Evolutionary conservation across 2,329 filamentous ascomycete genomes (phyloP).

Genomic region (Trichophyton verrucosum): DNA sequence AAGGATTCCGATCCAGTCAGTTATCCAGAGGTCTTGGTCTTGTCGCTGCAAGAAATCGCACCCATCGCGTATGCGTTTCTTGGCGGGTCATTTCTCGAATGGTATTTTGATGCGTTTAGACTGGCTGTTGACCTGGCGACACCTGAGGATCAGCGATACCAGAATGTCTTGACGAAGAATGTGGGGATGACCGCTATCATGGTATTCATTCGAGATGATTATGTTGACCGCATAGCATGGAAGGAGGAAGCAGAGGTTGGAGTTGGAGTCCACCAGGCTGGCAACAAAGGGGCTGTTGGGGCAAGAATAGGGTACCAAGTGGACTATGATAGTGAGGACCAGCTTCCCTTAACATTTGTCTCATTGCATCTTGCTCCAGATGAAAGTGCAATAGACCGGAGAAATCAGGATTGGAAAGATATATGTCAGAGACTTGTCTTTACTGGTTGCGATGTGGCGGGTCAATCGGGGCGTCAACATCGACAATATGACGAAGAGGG

Average conservation of each 20-base stretch:
- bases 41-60: constrained; percentile 75
- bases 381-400: constrained; percentile 61
- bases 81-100: constrained; percentile 62
- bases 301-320: constrained; percentile 53
- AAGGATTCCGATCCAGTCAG: constrained; percentile 39
- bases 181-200: constrained; percentile 84
- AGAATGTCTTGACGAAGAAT: constrained; percentile 57
- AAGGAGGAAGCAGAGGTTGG: constrained; percentile 73
- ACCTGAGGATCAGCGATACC: constrained; percentile 44
- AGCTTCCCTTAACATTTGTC: constrained; percentile 67
- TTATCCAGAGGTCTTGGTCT: constrained; percentile 54
- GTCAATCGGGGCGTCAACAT: constrained; percentile 14
- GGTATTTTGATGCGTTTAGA: constrained; percentile 61
- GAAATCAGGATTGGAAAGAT: constrained; percentile 80
- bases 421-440: constrained; percentile 76
- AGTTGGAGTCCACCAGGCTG: constrained; percentile 76
- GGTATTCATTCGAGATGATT: constrained; percentile 59
- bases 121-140: constrained; percentile 57
- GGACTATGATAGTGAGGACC: constrained; percentile 27
- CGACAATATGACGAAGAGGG: constrained; percentile 20
- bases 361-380: constrained; percentile 79
- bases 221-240: constrained; percentile 46
- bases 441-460: constrained; percentile 31
- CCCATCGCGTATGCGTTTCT: constrained; percentile 77
- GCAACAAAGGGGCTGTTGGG: constrained; percentile 87